Percentiles rank a stretch among this genome's conserved stretches.
phyloP scores from a whole-genome alignment of 2,329 filamentous ascomycete genomes.

The Aspergillus brunneoviolaceus region DNA sequence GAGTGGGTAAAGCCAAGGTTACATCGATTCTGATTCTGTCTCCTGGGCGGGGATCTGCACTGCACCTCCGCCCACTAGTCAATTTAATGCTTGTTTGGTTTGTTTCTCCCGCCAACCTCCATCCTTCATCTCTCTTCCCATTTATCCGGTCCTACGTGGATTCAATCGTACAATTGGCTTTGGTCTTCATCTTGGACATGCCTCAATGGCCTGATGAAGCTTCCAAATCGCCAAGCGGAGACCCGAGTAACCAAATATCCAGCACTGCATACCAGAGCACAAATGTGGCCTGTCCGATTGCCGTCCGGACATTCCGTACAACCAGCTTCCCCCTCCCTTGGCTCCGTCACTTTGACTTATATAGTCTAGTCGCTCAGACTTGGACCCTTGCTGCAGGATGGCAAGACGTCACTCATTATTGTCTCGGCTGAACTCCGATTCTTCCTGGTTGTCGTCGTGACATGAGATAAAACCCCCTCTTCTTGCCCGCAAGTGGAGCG shows the following conservation, averaged over 20 bases:
- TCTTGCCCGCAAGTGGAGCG: not conserved
- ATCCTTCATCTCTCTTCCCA: no score
- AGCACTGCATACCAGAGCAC: not conserved
- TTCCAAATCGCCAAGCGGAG: not conserved
- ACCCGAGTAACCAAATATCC: not conserved
- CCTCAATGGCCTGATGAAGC: not conserved
- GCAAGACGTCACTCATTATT: not conserved
- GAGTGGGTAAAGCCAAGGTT: no score
- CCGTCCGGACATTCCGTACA: not conserved
- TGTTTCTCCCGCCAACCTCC: not conserved
- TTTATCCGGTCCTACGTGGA: not conserved
- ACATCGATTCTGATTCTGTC: no score
- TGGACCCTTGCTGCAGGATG: not conserved
- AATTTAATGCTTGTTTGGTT: not conserved
- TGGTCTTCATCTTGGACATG: not conserved
- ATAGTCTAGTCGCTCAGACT: not conserved
- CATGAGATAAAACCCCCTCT: not conserved
- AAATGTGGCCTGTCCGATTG: not conserved
- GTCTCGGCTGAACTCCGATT: not conserved
- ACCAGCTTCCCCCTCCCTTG: not conserved
- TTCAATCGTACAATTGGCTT: not conserved
- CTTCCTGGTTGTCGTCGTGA: not conserved
- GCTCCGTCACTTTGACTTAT: not conserved
- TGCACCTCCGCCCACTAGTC: no score
- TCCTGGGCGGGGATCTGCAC: no score